These are phyloP conservation scores for Fusarium sublunatum DNA, from an alignment of 2,329 filamentous ascomycete genomes.

Conservation along the genomic window DNA sequence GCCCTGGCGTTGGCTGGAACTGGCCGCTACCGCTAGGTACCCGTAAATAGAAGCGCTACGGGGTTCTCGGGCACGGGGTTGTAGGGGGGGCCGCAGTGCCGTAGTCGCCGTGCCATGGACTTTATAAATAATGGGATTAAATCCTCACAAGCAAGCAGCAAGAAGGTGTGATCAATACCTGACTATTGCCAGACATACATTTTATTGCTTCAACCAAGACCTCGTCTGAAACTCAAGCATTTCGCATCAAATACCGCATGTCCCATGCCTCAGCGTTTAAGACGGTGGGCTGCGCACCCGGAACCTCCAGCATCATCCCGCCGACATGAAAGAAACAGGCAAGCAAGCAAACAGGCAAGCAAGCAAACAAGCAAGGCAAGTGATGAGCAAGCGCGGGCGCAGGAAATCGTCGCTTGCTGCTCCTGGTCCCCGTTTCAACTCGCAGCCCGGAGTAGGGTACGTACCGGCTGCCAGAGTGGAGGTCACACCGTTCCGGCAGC, in stretches of 20 bases:
- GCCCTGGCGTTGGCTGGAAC: constrained; percentile 16
- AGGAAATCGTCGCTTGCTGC: constrained; percentile 15
- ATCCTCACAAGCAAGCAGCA: no score
- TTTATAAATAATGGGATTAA: no score
- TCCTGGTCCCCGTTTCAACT: background rate
- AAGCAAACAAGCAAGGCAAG: no score
- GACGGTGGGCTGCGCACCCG: constrained; percentile 21
- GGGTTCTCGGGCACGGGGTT: constrained; percentile 28
- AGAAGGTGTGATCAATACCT: no score
- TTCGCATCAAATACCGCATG: constrained; percentile 4
- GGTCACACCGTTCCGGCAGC: constrained; percentile 19
- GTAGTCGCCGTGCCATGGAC: constrained; percentile 2
- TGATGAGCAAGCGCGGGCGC: constrained; percentile 13
- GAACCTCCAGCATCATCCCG: constrained; percentile 5
- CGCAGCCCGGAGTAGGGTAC: constrained; percentile 17
- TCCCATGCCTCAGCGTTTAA: constrained; percentile 16
- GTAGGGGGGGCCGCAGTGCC: constrained; percentile 19
- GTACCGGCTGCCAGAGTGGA: constrained; percentile 15
- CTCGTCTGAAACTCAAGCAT: constrained; percentile 5
- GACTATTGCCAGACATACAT: no score
- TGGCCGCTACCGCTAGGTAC: constrained; percentile 16
- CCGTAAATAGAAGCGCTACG: constrained; percentile 18
- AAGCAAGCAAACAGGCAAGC: no score
- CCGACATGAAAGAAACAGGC: constrained; percentile 20
- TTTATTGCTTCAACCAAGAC: constrained; percentile 2